phyloP scores from a whole-genome alignment of 176 grass and related monocot species.

The Aegilops bicornis region DNA sequence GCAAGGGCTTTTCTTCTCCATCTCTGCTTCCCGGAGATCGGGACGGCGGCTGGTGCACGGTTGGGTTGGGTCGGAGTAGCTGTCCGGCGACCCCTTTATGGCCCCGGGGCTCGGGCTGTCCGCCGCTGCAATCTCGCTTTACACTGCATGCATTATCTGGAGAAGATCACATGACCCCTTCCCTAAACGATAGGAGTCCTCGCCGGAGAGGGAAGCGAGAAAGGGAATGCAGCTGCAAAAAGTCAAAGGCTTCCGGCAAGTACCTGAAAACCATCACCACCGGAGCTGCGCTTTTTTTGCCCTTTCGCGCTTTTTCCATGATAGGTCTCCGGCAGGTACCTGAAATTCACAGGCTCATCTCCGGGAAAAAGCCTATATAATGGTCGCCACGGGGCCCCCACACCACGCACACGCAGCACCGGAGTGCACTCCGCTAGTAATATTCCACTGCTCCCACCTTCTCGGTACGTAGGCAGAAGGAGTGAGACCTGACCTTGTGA shows the following conservation, averaged over 20 bases:
- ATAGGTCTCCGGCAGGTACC: background rate
- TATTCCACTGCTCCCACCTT: background rate
- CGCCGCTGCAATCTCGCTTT: slow-evolving; percentile 24
- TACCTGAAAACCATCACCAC: slow-evolving; percentile 33
- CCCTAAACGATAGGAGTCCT: background rate
- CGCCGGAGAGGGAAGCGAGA: background rate
- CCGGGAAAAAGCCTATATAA: slow-evolving; percentile 8
- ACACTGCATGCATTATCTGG: background rate
- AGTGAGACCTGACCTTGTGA: too few relatives aligned
- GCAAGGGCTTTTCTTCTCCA: background rate
- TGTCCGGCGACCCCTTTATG: slow-evolving; percentile 22
- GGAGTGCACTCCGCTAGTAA: slow-evolving; percentile 1
- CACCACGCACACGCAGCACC: background rate
- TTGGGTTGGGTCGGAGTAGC: slow-evolving; percentile 33
- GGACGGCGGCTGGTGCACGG: slow-evolving; percentile 3
- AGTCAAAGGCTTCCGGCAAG: slow-evolving; percentile 35
- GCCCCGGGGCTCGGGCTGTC: background rate
- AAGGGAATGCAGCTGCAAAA: background rate
- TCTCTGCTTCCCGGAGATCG: background rate
- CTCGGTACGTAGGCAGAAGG: too few relatives aligned
- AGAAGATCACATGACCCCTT: slow-evolving; percentile 33
- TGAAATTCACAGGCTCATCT: background rate
- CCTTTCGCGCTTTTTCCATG: slow-evolving; percentile 18
- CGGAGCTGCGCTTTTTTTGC: slow-evolving; percentile 11
- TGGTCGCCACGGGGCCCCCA: background rate